Evolutionary conservation across 1,284 basidiomycete species (phyloP), one percentile per base, ranked within the genome.

Genomic region (Rhodotorula sp.): DNA sequence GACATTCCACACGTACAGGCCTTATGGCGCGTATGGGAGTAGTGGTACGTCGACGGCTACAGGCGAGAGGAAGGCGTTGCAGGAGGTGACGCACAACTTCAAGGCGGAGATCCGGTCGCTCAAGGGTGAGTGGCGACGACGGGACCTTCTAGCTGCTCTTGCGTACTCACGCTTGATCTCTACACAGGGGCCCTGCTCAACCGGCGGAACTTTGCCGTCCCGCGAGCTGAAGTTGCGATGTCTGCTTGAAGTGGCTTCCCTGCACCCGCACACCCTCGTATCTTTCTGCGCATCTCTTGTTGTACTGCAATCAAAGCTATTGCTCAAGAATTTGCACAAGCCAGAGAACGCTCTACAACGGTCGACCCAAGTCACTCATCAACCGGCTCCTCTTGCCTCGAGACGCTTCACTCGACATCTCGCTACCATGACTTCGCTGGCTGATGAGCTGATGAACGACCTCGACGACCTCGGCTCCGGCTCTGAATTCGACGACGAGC

Each of bases 371-470:
- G 22, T 59, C 37, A 48, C 28, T 48, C 48, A 20, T 18, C 22
- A 22, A 16, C 46, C 46, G 40, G 24, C 58, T 15, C 22, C 13
- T 34, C 46, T 9, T 46, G n/a, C 13, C 30, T 48, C 46, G 22
- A 31, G 22, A 44, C 40, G 11, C 40, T 44, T 31, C 58, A 30
- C 47, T 18, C 51, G 44, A 20, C 57, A 20, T 13, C 46, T 48
- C 44, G 20, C 30, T 60, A 62, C 40, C 31, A 81, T 81, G 79
- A 70, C 79, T 6, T 76, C 76, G 62, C 86, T 93, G 47, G 91
- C 90, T 47, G 89, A 94, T 80, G 92, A 94, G 80, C 87, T 94
- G 47, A 83, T 94, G 34, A 90, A 90, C 53, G 92, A 95, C 80
- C 86, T 94, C 50, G 87, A 84, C 59, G 62, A 62, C 59, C 65